Percentiles rank a stretch among this genome's conserved stretches.
Conservation (phyloP, 2,329 filamentous ascomycete genomes). For the Aspergillus candidus region DNA sequence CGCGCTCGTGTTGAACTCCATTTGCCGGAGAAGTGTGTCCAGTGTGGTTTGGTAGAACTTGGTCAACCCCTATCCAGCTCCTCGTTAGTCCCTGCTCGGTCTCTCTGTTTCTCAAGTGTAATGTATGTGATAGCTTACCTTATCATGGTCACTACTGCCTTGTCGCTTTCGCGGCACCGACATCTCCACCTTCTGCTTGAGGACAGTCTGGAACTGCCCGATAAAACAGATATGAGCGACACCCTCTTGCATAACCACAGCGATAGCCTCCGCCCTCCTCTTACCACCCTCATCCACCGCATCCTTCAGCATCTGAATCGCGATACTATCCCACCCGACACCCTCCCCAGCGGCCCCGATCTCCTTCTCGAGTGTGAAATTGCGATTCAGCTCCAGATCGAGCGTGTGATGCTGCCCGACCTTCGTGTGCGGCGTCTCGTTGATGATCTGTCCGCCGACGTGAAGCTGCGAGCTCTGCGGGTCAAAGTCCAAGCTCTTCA, state of each 20-base stretch:
- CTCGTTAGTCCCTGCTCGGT: no score
- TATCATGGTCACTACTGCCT: constrained; percentile 45
- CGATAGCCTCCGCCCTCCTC: constrained; percentile 74
- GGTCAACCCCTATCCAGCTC: constrained; percentile 52
- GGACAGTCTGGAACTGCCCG: constrained; percentile 44
- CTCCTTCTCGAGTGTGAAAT: constrained; percentile 82
- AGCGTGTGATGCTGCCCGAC: constrained; percentile 64
- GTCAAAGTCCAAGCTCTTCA: constrained; percentile 64
- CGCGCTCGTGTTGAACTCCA: constrained; percentile 58
- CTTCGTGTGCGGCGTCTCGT: constrained; percentile 62
- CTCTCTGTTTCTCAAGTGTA: no score
- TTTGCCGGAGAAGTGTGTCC: constrained; percentile 66
- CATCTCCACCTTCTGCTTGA: constrained; percentile 46
- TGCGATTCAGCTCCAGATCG: constrained; percentile 79
- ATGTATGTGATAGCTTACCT: constrained; percentile 30
- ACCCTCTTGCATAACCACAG: constrained; percentile 85
- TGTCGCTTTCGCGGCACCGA: constrained; percentile 43
- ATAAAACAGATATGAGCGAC: constrained; percentile 48
- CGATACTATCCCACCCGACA: constrained; percentile 81
- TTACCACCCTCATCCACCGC: constrained; percentile 63
- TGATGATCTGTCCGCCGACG: constrained; percentile 59
- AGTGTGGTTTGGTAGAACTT: constrained; percentile 75
- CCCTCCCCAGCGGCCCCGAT: constrained; percentile 43
- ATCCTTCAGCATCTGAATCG: constrained; percentile 69
- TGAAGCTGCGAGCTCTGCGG: constrained; percentile 62